phyloP scores from a whole-genome alignment of 2,329 filamentous ascomycete species.

The Didymella pinodella region DNA sequence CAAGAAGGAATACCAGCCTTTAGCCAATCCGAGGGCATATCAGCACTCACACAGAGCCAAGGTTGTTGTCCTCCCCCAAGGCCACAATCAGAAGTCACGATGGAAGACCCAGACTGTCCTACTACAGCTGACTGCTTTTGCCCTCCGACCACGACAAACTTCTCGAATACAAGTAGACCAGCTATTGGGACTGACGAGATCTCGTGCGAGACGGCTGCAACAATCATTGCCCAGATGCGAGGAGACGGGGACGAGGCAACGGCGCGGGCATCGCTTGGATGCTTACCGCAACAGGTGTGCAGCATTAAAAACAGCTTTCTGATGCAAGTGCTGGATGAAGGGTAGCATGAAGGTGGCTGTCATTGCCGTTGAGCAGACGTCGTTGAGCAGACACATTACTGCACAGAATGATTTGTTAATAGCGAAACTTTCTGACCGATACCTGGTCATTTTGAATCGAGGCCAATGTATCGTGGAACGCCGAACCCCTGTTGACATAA shows the following conservation, averaged over 20 bases:
- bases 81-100: conserved; percentile 3
- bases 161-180: neutral
- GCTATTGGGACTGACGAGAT: conserved; percentile 26
- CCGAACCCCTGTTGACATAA: too few relatives aligned
- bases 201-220: conserved; percentile 40
- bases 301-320: conserved; percentile 37
- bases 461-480: conserved; percentile 1
- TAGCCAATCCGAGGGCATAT: neutral
- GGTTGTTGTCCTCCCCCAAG: conserved; percentile 9
- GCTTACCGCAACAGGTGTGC: conserved; percentile 27
- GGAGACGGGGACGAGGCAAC: conserved; percentile 32
- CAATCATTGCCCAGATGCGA: conserved; percentile 41
- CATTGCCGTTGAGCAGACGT: too few relatives aligned
- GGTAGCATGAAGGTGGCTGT: conserved; percentile 7
- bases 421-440: too few relatives aligned
- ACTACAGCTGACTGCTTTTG: conserved; percentile 34
- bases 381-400: too few relatives aligned
- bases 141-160: conserved; percentile 18
- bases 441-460: too few relatives aligned
- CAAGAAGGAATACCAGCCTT: conserved; percentile 1
- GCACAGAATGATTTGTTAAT: too few relatives aligned
- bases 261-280: conserved; percentile 33
- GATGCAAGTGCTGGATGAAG: conserved; percentile 37
- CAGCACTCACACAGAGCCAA: conserved; percentile 4
- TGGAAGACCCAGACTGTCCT: conserved; percentile 25